Percentiles rank a stretch among this genome's conserved stretches.
phyloP scores from a whole-genome alignment of 345 rosid species.

The Arabidopsis arenosa region DNA sequence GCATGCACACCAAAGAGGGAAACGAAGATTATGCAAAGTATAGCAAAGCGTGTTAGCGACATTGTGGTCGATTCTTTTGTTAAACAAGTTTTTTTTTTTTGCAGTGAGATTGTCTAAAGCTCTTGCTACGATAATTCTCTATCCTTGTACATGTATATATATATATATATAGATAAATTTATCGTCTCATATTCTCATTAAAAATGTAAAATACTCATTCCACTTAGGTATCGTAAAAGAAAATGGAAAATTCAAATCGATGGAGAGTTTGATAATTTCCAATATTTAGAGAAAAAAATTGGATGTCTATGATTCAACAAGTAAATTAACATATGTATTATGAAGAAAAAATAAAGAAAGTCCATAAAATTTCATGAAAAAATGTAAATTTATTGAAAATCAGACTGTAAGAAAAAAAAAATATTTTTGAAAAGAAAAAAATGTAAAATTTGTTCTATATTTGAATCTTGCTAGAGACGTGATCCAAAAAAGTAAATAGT shows the following conservation, averaged over 20 bases:
- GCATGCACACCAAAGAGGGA: background rate
- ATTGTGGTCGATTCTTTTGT: background rate
- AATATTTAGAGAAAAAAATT: background rate
- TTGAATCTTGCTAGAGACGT: background rate
- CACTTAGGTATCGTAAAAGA: background rate
- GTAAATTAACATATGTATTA: background rate
- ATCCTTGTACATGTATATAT: background rate
- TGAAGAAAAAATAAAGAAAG: no score
- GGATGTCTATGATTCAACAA: background rate
- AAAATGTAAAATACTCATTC: background rate
- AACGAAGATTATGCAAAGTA: conserved; percentile 1
- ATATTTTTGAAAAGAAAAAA: background rate
- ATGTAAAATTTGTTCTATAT: background rate
- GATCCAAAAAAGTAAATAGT: background rate
- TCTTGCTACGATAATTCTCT: background rate
- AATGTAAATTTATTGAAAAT: no score
- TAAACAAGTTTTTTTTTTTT: background rate
- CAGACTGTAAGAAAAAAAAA: no score
- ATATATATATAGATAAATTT: background rate
- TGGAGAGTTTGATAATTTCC: background rate
- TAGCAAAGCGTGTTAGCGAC: conserved; percentile 5
- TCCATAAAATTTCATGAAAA: background rate
- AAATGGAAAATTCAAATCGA: background rate
- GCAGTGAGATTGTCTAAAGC: background rate
- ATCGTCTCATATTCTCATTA: background rate